Evolutionary conservation across 83 land plant genomes (phyloP).

Genomic region (Thuja plicata): DNA sequence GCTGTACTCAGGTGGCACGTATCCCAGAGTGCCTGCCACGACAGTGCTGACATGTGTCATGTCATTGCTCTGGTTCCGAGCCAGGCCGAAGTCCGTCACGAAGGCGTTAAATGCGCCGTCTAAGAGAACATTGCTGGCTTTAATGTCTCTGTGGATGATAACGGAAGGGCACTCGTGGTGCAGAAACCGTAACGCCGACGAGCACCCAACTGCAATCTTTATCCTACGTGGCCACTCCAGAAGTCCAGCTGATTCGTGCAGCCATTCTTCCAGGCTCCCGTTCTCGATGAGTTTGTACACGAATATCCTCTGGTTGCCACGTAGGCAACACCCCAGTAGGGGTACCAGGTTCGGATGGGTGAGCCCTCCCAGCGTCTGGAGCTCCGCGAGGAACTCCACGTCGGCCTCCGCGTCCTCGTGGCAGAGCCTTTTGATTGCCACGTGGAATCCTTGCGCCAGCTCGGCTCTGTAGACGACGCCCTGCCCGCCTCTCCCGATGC

Average conservation of each 20-base stretch:
- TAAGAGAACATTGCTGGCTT: constrained; percentile 67
- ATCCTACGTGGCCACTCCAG: constrained; percentile 32
- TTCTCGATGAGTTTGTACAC: constrained; percentile 50
- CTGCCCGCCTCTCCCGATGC: constrained; percentile 27
- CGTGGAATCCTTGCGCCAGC: constrained; percentile 18
- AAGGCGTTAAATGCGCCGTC: constrained; percentile 45
- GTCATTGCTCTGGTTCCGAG: constrained; percentile 31
- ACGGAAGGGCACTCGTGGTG: constrained; percentile 57
- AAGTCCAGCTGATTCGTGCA: constrained; percentile 16
- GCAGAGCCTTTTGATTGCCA: constrained; percentile 24
- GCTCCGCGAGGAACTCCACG: constrained; percentile 38
- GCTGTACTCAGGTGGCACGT: constrained; percentile 71
- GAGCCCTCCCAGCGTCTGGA: constrained; percentile 43
- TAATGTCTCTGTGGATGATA: constrained; percentile 67
- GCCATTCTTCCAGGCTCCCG: constrained; percentile 43
- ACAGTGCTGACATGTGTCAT: constrained; percentile 50
- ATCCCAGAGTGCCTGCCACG: constrained; percentile 66
- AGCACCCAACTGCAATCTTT: constrained; percentile 42
- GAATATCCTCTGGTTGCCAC: constrained; percentile 45
- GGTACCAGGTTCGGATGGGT: constrained; percentile 58
- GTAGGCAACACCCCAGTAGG: constrained; percentile 51
- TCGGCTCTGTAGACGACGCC: constrained; percentile 26
- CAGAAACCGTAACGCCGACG: constrained; percentile 48
- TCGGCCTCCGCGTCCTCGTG: not conserved
- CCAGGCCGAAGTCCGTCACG: constrained; percentile 78